A percentile compares a stretch with the other conserved stretches of the same genome.
Evolutionary conservation across 164 flowering plant genomes (phyloP).

Genomic region (Sedum album): DNA sequence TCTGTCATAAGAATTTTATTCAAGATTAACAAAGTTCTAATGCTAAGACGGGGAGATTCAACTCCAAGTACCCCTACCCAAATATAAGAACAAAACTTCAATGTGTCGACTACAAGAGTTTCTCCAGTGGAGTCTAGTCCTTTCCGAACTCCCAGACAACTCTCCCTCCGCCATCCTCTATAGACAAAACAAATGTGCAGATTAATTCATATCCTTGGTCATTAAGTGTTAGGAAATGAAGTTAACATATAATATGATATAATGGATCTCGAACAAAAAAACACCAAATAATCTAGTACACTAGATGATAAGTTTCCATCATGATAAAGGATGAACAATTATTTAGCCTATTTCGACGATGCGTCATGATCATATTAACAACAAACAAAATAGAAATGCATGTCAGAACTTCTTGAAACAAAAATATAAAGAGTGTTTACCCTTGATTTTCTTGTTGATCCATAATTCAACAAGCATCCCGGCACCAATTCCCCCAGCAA

Average conservation of each 20-base stretch:
- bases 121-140: background rate
- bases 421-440: slow-evolving; percentile 15
- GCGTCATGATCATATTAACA: background rate
- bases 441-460: slow-evolving; percentile 54
- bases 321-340: no score
- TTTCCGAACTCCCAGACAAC: background rate
- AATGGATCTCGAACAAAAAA: background rate
- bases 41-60: no score
- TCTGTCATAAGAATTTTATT: no score
- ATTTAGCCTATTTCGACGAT: no score
- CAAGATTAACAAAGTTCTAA: no score
- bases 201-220: background rate
- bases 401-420: background rate
- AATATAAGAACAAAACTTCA: no score
- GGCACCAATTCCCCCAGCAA: slow-evolving; percentile 55
- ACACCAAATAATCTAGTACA: background rate
- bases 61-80: no score
- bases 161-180: slow-evolving; percentile 5
- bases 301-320: background rate
- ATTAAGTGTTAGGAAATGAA: background rate
- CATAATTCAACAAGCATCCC: slow-evolving; percentile 53
- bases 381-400: background rate
- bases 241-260: no score
- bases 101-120: background rate
- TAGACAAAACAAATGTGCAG: background rate